Conservation (phyloP, 2,329 filamentous ascomycete genomes). For the Calonectria naviculata region DNA sequence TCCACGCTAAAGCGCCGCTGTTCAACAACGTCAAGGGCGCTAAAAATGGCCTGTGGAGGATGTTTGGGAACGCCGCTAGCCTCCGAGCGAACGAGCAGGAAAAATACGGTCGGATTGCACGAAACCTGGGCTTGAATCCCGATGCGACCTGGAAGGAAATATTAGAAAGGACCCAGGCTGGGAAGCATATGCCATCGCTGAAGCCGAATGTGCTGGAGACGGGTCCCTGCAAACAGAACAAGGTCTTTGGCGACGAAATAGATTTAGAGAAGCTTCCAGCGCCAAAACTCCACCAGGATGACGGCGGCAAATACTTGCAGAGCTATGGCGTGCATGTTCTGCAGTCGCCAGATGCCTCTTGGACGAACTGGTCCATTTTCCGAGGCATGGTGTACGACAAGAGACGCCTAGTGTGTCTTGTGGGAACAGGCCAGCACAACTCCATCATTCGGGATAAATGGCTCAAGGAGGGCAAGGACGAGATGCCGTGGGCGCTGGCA, state of each 20-base stretch:
- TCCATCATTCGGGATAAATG: conserved; percentile 49
- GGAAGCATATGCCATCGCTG: not conserved
- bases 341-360: conserved; percentile 55
- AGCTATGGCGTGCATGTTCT: conserved; percentile 62
- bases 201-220: not conserved
- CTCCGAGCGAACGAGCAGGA: not conserved
- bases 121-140: not conserved
- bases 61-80: conserved; percentile 8
- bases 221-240: conserved; percentile 10
- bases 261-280: conserved; percentile 40
- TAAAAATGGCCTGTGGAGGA: conserved; percentile 50
- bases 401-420: conserved; percentile 52
- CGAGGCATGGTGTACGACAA: conserved; percentile 59
- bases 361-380: conserved; percentile 60
- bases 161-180: not conserved
- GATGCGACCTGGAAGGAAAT: conserved; percentile 8
- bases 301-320: conserved; percentile 62
- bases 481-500: conserved; percentile 16
- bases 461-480: conserved; percentile 52
- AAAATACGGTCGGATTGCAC: conserved; percentile 8
- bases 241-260: conserved; percentile 7
- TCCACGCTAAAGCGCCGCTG: conserved; percentile 58
- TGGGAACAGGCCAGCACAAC: conserved; percentile 58
- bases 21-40: conserved; percentile 63
- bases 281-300: conserved; percentile 54